Evolutionary conservation across 768 basidiomycete genomes (phyloP), one percentile per base, ranked within the genome.

Genomic region (Favolaschia claudopus): DNA sequence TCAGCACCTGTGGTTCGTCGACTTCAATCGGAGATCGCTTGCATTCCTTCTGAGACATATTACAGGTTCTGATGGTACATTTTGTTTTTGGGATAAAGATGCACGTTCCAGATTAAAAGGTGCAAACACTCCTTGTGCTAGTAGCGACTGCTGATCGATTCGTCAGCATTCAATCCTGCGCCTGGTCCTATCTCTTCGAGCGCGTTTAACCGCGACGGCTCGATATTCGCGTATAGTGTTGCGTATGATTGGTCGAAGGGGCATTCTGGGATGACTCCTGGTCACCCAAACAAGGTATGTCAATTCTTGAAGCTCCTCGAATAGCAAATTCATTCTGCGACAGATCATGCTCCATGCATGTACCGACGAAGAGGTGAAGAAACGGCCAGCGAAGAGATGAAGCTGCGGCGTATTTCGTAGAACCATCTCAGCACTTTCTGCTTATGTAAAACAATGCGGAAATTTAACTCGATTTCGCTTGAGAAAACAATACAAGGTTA

Each of bases 231-330:
- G 0, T 97, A 97, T 65, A 90, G 94, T 1, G 75, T 96, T 22
- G 94, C 93, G 13, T 96, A 96, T 63, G 95, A 96, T 69, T 96
- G 95, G 95, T 91, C 89, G 15, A 95, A 95, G 70, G 93, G 94
- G 8, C 91, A 95, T 71, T 86, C 88, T 13, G 95, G 94, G 20
- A 93, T 90, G 83, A 89, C 89, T 9, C 61, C 61, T 13, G 60
- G 54, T n/a, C n/a, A n/a, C n/a, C n/a, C n/a, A n/a, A n/a, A n/a
- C n/a, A n/a, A n/a, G n/a, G n/a, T n/a, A n/a, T n/a, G n/a, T n/a
- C n/a, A n/a, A n/a, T n/a, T n/a, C n/a, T n/a, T n/a, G n/a, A n/a
- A n/a, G n/a, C n/a, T n/a, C n/a, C n/a, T n/a, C n/a, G n/a, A n/a
- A n/a, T n/a, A n/a, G n/a, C n/a, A n/a, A n/a, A n/a, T n/a, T n/a